Base-by-base conservation (phyloP, 371 early-diverging fungal genomes). In the Mucor mucedo region DNA sequence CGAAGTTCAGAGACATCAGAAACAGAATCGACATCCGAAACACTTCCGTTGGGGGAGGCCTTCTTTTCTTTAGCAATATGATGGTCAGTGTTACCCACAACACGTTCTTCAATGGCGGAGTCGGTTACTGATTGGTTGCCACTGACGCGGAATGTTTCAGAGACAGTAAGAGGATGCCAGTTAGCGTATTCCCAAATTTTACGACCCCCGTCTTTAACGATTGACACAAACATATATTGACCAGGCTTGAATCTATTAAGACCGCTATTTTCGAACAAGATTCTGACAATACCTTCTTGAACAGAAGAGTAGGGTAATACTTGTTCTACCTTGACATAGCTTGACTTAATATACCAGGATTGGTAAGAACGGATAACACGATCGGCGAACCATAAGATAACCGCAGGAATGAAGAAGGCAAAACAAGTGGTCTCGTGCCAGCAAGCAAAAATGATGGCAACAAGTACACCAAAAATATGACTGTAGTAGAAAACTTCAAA, bases 121-220 rank as follows among this genome's bases (percentile, higher is more conserved):
- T 58, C 45, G 33, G 33, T 11, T 30, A 21, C 21, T 11, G 56
- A 47, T 5, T 62, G 29, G 32, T 32, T 47, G 30, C 14, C 28
- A 5, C 10, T 50, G 3, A 48, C 42, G 47, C 69, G 72, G 54
- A 73, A 73, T 3, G 71, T 63, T 60, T 75, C 80, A 35, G 80
- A 79, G 28, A 79, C 68, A 1, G 80, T 79, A 58, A 77, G 63
- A 2, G 80, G 80, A 62, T 75, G 80, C 80, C 80, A 80, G 58
- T 80, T 73, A 28, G 69, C 69, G 33, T 68, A 70, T 41, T 58
- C 65, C 65, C 65, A 72, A 7, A 58, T 27, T 14, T 67, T 69
- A n/a, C 55, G 52, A 33, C 50, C 52, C 27, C 60, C 63, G 21
- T 65, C 52, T 29, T 63, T 60, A 9, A 69, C 73, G 42, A 81